Percentiles rank a stretch among this genome's conserved stretches.
phyloP scores from a whole-genome alignment of 805 yeast genomes.

The Metschnikowia amazonensis region DNA sequence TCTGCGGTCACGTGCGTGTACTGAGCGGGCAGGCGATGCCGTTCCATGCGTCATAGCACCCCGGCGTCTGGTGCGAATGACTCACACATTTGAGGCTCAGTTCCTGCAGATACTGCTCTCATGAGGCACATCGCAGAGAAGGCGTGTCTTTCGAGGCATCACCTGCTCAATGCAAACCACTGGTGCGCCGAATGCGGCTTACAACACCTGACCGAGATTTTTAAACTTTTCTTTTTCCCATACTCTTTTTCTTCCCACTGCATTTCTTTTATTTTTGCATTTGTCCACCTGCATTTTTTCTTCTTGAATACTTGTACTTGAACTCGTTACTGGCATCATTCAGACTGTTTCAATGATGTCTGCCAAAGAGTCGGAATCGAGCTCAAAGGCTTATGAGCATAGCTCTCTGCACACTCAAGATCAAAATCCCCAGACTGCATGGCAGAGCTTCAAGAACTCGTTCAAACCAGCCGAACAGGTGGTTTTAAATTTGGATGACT shows the following conservation, averaged over 20 bases:
- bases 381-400: conserved; percentile 5
- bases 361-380: conserved; percentile 8
- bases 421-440: conserved; percentile 10
- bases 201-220: neutral
- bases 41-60: neutral
- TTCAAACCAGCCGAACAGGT: conserved; percentile 32
- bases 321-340: too few species aligned
- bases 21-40: neutral
- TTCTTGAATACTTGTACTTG: too few species aligned
- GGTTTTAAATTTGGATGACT: conserved; percentile 18
- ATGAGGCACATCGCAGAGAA: neutral
- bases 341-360: conserved; percentile 2
- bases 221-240: neutral
- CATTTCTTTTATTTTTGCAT: too few species aligned
- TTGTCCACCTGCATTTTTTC: too few species aligned
- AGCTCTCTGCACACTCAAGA: conserved; percentile 4
- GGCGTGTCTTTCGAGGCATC: conserved; percentile 1
- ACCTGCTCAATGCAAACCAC: conserved; percentile 1
- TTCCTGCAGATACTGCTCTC: neutral
- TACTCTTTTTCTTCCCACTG: neutral
- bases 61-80: conserved; percentile 7
- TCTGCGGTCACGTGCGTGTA: neutral
- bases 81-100: neutral
- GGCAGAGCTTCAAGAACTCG: conserved; percentile 28
- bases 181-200: conserved; percentile 1